phyloP scores from a whole-genome alignment of 345 rosid species.

The Draba incana region DNA sequence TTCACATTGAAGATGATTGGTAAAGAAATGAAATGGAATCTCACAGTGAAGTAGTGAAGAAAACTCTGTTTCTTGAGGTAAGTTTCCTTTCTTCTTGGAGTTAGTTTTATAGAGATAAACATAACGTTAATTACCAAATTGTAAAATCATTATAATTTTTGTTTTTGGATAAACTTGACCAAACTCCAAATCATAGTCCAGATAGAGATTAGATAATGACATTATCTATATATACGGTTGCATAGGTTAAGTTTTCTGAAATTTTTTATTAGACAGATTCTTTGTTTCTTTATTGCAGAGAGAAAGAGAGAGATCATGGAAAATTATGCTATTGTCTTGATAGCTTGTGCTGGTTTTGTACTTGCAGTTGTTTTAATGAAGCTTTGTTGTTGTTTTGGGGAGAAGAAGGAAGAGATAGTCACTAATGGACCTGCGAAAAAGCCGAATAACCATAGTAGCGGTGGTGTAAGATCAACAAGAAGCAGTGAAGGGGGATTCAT shows the following conservation, averaged over 20 bases:
- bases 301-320: constrained; percentile 24
- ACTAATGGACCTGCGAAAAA: constrained; percentile 10
- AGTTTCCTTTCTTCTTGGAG: neutral
- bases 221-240: constrained; percentile 18
- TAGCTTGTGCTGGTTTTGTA: neutral
- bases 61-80: constrained; percentile 30
- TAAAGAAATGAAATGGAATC: constrained; percentile 37
- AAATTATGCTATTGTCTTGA: neutral
- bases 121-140: constrained; percentile 2
- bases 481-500: neutral
- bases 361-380: neutral
- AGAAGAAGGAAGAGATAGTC: constrained; percentile 10
- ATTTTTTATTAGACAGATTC: too few species aligned
- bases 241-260: neutral
- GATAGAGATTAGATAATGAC: neutral
- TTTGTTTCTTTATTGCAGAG: constrained; percentile 14
- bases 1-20: constrained; percentile 44
- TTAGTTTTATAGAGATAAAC: constrained; percentile 3
- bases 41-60: constrained; percentile 1
- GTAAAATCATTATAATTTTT: too few species aligned
- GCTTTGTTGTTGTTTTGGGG: neutral
- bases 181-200: neutral
- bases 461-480: neutral
- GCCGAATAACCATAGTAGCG: constrained; percentile 23
- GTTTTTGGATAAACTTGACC: constrained; percentile 5